Conservation (phyloP, 139 green algal species). For the Haematococcus lacustris region DNA sequence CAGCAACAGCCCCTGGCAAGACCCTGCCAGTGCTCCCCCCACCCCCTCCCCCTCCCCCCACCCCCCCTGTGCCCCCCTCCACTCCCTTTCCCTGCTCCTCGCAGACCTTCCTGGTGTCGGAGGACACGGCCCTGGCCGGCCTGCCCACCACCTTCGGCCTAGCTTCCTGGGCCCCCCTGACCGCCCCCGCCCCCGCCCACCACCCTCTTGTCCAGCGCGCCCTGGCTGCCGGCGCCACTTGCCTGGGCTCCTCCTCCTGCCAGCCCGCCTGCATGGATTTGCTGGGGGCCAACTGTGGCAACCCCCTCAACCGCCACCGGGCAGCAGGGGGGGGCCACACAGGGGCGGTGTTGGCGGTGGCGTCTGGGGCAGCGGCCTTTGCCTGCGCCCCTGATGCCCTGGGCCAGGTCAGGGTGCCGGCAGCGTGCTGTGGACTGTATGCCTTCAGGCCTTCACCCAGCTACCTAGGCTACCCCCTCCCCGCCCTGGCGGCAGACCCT, state of each 20-base stretch:
- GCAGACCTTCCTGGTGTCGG: conserved; percentile 22
- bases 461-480: not conserved
- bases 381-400: conserved; percentile 26
- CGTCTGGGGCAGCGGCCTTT: conserved; percentile 9
- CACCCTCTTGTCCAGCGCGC: not conserved
- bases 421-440: conserved; percentile 27
- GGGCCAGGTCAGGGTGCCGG: conserved; percentile 22
- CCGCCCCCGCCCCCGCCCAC: not conserved
- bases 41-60: too few relatives aligned
- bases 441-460: not conserved
- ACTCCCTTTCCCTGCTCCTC: not conserved
- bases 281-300: conserved; percentile 27
- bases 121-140: conserved; percentile 26
- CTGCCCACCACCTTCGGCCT: conserved; percentile 19
- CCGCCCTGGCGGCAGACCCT: not conserved
- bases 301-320: conserved; percentile 22
- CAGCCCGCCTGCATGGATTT: conserved; percentile 23
- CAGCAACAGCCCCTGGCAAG: too few relatives aligned
- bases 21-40: too few relatives aligned
- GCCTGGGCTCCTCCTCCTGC: conserved; percentile 22
- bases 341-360: conserved; percentile 30
- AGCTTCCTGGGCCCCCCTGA: not conserved
- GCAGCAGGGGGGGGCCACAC: conserved; percentile 22
- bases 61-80: too few relatives aligned
- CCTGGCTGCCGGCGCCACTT: conserved; percentile 15